Evolutionary conservation across 1,284 basidiomycete species (phyloP).

Genomic region (Kwoniella shivajii): DNA sequence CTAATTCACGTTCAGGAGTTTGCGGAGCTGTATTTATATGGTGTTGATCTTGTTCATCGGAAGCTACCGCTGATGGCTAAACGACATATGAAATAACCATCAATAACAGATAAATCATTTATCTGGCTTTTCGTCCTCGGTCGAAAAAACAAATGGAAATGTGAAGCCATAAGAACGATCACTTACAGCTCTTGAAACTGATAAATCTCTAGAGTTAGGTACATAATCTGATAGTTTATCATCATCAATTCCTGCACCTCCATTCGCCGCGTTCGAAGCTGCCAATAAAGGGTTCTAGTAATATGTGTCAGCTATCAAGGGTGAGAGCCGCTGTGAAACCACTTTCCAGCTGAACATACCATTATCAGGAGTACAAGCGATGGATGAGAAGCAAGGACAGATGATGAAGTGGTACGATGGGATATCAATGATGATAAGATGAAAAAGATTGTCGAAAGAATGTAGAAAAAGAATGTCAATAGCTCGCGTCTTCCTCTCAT

Average conservation of each 20-base stretch:
- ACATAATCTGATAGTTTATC: conserved; percentile 54
- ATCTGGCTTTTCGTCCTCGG: too few relatives aligned
- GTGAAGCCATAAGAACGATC: too few relatives aligned
- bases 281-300: conserved; percentile 49
- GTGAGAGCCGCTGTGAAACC: neutral
- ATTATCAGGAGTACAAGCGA: too few relatives aligned
- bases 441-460: too few relatives aligned
- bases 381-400: too few relatives aligned
- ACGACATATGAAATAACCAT: too few relatives aligned
- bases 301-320: neutral
- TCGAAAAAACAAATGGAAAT: too few relatives aligned
- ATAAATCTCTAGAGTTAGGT: conserved; percentile 47
- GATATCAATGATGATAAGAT: too few relatives aligned
- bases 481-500: too few relatives aligned
- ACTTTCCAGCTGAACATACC: neutral
- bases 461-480: too few relatives aligned
- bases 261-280: conserved; percentile 39
- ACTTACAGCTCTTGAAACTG: conserved; percentile 51
- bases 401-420: too few relatives aligned
- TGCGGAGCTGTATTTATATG: conserved; percentile 47
- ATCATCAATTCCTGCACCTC: conserved; percentile 33
- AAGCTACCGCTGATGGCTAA: conserved; percentile 46
- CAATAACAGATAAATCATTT: too few relatives aligned
- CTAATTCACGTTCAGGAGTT: conserved; percentile 33
- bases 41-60: conserved; percentile 33